Evolutionary conservation across 306 rosid genomes (phyloP), one percentile per base, ranked within the genome.

Genomic region (Delonix regia): DNA sequence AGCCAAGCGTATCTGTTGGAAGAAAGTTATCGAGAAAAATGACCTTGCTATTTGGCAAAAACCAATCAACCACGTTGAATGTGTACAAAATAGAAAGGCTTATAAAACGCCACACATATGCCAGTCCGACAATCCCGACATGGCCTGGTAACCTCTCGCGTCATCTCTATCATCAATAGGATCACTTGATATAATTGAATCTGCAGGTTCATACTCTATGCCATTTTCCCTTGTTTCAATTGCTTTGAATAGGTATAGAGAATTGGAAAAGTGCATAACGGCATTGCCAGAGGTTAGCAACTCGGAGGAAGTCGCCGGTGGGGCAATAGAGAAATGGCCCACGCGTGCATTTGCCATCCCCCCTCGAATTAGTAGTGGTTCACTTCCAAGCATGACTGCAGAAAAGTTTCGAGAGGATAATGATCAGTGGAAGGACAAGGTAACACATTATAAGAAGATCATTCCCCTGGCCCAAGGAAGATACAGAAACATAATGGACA

Each of bases 1-100:
- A 65, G 97, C 96, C 7, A 90, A 71, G 71, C 52, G 89, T 12
- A 63, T 93, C 4, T 93, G 99, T 83, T 96, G 98, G 98, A 91
- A 78, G 77, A 96, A 96, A 85, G 92, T 95, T 68, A 13, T 85
- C 41, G 91, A 93, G 79, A 91, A 88, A 75, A 59, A 75, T 66
- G 99, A 93, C 70, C 88, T 95, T 33, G 53, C 99, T 68, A 90
- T 95, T 73, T 95, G 93, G 92, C 98, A 89, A 74, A 95, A 95
- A 84, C 98, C 98, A 44, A 80, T 81, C 75, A 95, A 95, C 82
- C 99, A 95, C 38, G 1, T 85, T n/a, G 93, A 87, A 76, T 95
- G 99, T 74, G 34, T 75, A 25, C 62, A 93, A 64, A 88, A 28
- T 74, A 88, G 83, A 86, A 88, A 70, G 80, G 74, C 72, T 19